Evolutionary conservation across 2,329 filamentous ascomycete genomes (phyloP).

Genomic region (Epichloe baconii): DNA sequence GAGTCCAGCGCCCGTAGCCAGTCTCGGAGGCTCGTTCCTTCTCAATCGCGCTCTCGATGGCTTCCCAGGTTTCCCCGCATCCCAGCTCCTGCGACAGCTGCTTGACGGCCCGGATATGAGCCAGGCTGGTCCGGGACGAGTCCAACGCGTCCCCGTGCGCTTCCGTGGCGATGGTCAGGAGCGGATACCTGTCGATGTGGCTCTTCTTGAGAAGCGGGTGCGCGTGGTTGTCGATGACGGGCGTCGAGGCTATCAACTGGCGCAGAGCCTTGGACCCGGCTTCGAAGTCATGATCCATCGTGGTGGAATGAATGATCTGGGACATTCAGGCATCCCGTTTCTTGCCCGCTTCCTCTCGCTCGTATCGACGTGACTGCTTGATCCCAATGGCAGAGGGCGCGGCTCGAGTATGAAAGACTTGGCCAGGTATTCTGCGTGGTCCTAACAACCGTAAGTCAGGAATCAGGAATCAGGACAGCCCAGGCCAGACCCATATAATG

Average conservation of each 20-base stretch:
- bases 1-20: slow-evolving; percentile 43
- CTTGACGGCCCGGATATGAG: slow-evolving; percentile 56
- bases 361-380: too few relatives aligned
- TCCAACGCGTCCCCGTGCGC: slow-evolving; percentile 55
- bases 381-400: too few relatives aligned
- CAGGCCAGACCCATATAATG: not conserved
- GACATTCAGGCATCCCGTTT: too few relatives aligned
- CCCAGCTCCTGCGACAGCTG: slow-evolving; percentile 54
- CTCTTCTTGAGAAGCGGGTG: slow-evolving; percentile 51
- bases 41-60: slow-evolving; percentile 31
- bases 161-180: slow-evolving; percentile 56
- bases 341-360: too few relatives aligned
- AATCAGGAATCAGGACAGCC: too few relatives aligned
- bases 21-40: slow-evolving; percentile 23
- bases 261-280: slow-evolving; percentile 13
- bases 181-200: slow-evolving; percentile 31
- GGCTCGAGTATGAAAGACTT: too few relatives aligned
- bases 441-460: too few relatives aligned
- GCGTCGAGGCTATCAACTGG: slow-evolving; percentile 35
- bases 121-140: slow-evolving; percentile 47
- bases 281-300: not conserved
- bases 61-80: slow-evolving; percentile 50
- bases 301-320: not conserved
- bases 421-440: too few relatives aligned
- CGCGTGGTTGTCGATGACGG: slow-evolving; percentile 62